phyloP scores from a whole-genome alignment of 1,139 yeast species.

The Nadsonia commutata region DNA sequence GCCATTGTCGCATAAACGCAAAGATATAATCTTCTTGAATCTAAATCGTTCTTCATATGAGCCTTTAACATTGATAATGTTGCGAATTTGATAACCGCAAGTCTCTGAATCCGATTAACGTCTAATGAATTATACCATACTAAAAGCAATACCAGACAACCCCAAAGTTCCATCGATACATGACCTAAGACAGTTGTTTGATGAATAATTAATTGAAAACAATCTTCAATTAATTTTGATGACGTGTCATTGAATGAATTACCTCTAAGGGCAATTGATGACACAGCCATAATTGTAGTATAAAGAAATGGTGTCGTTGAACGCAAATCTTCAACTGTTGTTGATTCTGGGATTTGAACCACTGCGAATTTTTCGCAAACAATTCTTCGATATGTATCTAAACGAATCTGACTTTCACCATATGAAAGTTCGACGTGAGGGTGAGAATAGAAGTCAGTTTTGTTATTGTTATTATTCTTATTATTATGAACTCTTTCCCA shows the following conservation, averaged over 20 bases:
- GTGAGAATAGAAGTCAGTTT: too few species aligned
- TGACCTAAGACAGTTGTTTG: not conserved
- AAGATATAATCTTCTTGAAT: too few species aligned
- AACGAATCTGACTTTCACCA: slow-evolving; percentile 19
- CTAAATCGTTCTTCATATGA: too few species aligned
- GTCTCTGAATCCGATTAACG: too few species aligned
- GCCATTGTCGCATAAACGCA: too few species aligned
- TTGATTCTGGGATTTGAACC: slow-evolving; percentile 33
- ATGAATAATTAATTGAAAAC: not conserved
- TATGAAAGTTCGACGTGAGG: too few species aligned
- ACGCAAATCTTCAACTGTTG: slow-evolving; percentile 35
- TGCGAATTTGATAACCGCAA: too few species aligned
- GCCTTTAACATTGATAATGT: too few species aligned
- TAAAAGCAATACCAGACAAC: not conserved
- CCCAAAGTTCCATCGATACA: not conserved
- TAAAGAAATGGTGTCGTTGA: slow-evolving; percentile 43
- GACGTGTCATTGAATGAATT: not conserved
- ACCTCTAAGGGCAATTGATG: slow-evolving; percentile 30
- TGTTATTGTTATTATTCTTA: too few species aligned
- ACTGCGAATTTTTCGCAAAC: slow-evolving; percentile 31
- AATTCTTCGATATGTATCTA: slow-evolving; percentile 16
- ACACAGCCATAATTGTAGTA: slow-evolving; percentile 47
- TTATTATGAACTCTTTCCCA: too few species aligned
- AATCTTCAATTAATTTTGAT: not conserved
- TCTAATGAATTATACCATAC: too few species aligned